Percentiles rank a stretch among this genome's conserved stretches.
phyloP scores from a whole-genome alignment of 352 stramenopile genomes.

The Pythium volutum region DNA sequence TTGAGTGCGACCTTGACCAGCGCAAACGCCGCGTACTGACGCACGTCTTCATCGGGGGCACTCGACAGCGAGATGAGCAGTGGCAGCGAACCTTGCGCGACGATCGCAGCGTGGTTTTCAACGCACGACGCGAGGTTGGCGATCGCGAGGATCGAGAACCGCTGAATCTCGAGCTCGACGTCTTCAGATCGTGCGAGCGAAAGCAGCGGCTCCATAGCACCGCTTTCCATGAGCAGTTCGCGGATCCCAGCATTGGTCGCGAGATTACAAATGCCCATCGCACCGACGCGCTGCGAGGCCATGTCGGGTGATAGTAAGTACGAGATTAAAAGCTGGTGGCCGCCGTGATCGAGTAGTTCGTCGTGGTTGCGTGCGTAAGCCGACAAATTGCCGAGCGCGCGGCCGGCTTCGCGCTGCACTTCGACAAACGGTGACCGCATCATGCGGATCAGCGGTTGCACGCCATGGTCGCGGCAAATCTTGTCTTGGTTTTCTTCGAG shows the following conservation, averaged over 20 bases:
- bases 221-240: conserved; percentile 90
- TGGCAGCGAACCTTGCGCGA: conserved; percentile 92
- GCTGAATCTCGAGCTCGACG: conserved; percentile 94
- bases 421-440: conserved; percentile 96
- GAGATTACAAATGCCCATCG: conserved; percentile 94
- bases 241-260: conserved; percentile 90
- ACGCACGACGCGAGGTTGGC: conserved; percentile 94
- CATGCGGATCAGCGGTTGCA: conserved; percentile 90
- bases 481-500: conserved; percentile 94
- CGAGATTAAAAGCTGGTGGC: conserved; percentile 94
- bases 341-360: conserved; percentile 88
- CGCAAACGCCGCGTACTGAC: conserved; percentile 95
- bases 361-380: conserved; percentile 89
- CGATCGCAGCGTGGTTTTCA: conserved; percentile 92
- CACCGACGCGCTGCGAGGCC: conserved; percentile 90
- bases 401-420: conserved; percentile 89
- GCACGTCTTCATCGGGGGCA: conserved; percentile 91
- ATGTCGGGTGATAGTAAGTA: conserved; percentile 95
- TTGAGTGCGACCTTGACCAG: conserved; percentile 96
- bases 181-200: conserved; percentile 93
- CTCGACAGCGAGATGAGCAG: conserved; percentile 95
- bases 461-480: conserved; percentile 90
- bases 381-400: conserved; percentile 92
- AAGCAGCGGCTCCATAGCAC: conserved; percentile 94
- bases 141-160: conserved; percentile 91